Base-by-base conservation (phyloP, 805 yeast genomes). In the Metschnikowia santaceciliae region DNA sequence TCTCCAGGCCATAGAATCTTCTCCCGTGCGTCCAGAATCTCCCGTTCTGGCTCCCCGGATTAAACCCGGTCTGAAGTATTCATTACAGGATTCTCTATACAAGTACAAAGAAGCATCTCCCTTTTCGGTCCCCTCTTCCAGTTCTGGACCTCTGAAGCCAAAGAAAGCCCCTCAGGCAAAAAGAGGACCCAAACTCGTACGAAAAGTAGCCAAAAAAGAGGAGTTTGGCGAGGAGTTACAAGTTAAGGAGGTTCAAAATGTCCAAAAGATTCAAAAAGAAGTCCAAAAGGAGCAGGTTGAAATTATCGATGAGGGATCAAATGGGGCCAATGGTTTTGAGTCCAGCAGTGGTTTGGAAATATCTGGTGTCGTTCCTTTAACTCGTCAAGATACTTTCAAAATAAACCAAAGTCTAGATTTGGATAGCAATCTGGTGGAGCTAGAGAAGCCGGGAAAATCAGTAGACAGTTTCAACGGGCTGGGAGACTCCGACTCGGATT, bases 41-140 rank as follows among this genome's bases (percentile, higher is more conserved):
- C 39, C 46, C 6, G 32, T 42, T 8, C 30, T 32, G 32, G 54
- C 20, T 6, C 23, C 11, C 10, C 37, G 30, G 32, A 33, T 35
- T 3, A 11, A 23, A 48, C 77, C 76, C 1, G 74, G 78, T 4
- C 73, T 67, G n/a, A 71, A 70, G 1, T 62, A 70, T 2, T 50
- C 68, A 0, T 57, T 68, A 4, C 57, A 53, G 39, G 66, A 66
- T 20, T 75, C 78, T 1, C 78, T 78, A 6, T 71, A 56, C 50
- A 62, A 60, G 14, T 42, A 32, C 46, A 32, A 32, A 14, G 38
- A 42, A 17, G 46, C 33, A 13, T 42, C 46, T 30, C 46, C 46
- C 4, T 42, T 42, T 42, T 42, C 38, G 38, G 37, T 15, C n/a
- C n/a, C 46, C n/a, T 20, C 32, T 14, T 20, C 36, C 14, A 14